Percentiles rank a stretch among this genome's conserved stretches.
Conservation (phyloP, 129 eudicot genomes). For the Gnaphalium uliginosum region DNA sequence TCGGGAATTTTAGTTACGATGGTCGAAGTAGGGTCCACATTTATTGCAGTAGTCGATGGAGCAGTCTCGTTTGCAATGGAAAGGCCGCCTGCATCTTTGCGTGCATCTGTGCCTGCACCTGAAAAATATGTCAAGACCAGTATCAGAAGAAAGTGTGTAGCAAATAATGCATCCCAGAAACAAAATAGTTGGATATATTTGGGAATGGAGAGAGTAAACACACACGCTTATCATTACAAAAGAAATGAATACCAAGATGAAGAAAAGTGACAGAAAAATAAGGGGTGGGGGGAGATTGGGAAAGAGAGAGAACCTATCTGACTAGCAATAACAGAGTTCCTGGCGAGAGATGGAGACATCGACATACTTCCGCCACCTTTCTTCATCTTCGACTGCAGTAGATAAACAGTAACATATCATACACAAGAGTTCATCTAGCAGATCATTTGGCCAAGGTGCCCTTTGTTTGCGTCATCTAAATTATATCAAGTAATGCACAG, state of each 20-base stretch:
- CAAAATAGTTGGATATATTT: background rate
- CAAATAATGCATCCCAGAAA: background rate
- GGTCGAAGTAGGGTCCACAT: conserved; percentile 19
- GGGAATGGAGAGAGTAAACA: background rate
- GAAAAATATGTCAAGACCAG: conserved; percentile 8
- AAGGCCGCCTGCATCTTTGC: conserved; percentile 51
- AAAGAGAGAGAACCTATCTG: conserved; percentile 48
- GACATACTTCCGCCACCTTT: conserved; percentile 58
- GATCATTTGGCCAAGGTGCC: too few relatives aligned
- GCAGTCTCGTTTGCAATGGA: conserved; percentile 42
- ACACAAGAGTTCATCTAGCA: background rate
- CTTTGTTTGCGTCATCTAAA: background rate
- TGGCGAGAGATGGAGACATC: conserved; percentile 43
- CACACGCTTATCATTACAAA: background rate
- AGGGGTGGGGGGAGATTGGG: background rate
- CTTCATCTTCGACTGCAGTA: conserved; percentile 62
- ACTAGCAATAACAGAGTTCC: conserved; percentile 42
- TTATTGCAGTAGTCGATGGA: conserved; percentile 14
- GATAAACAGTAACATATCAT: conserved; percentile 12
- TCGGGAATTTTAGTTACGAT: conserved; percentile 28
- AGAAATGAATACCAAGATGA: background rate
- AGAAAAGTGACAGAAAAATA: background rate
- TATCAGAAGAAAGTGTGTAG: background rate
- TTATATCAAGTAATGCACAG: background rate
- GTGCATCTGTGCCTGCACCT: conserved; percentile 57